Evolutionary conservation across 2,329 filamentous ascomycete genomes (phyloP), one percentile per base, ranked within the genome.

Genomic region (Botryosphaeria dothidea): DNA sequence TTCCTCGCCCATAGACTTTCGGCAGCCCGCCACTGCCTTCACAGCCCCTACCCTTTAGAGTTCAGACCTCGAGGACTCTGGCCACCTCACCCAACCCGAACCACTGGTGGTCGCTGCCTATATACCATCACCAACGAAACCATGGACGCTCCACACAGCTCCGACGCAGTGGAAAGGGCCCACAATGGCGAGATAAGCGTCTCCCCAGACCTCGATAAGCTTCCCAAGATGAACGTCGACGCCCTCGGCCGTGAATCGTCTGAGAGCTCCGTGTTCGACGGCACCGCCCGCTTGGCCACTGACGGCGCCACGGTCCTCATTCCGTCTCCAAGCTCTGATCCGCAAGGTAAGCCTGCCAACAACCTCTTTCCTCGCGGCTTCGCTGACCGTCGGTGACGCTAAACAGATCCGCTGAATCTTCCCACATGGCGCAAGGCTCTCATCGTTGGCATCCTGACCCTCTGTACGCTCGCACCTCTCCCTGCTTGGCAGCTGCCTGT

Each of bases 391-490:
- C 27, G 25, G 19, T 25, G 15, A n/a, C n/a, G n/a, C 21, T n/a
- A 7, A 46, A 4, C 49, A 67, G 66, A 67, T 48, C 63, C 66
- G n/a, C 46, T 67, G 19, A 67, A 67, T 25, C 41, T 65, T 29
- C 43, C 63, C 2, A 34, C 57, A 17, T 29, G 38, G 15, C 63
- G 46, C 21, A 67, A 67, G 27, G 58, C 31, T 34, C 17, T 64
- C 6, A 67, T 67, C 46, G 23, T 67, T 9, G 31, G 27, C 43
- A 66, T 67, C 17, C 41, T 66, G 43, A 61, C 60, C 15, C 54
- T 67, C 13, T 67, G 65, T 66, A 57, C 11, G 38, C 4, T 5
- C 17, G 15, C 48, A 54, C 54, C 19, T 21, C 27, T n/a, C 13
- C 7, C 31, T 9, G 31, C 45, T 29, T 11, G n/a, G 19, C 25